Evolutionary conservation across 2,329 filamentous ascomycete genomes (phyloP), one percentile per base, ranked within the genome.

Genomic region (Aspergillus bombycis): DNA sequence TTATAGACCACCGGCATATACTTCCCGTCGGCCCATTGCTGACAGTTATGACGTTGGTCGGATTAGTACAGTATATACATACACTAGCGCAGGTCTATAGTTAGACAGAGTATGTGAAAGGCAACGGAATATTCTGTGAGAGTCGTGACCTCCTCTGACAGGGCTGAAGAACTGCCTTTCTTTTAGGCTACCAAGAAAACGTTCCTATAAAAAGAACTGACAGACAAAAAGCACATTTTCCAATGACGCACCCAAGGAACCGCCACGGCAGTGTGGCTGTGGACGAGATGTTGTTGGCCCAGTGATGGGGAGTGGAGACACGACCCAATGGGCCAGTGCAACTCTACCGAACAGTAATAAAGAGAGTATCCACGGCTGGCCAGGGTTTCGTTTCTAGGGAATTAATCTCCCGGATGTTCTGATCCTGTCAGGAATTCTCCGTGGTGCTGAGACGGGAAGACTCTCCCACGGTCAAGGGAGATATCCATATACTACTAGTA

Each of bases 211-310:
- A 66, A 66, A 64, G 58, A 61, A 62, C 45, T 58, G 41, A 26
- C 60, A 58, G 34, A 55, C 30, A 54, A 26, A 54, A 54, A 14
- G 11, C 19, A 2, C 16, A 23, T 26, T 46, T 28, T 12, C 34
- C 34, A 16, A 36, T 36, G 34, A 36, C 34, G 34, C 34, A n/a
- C 30, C 56, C 59, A 60, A 32, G 53, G 62, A 58, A 61, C 57
- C 60, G 61, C 64, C 63, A 62, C 57, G 48, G 28, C 32, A 48
- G 16, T n/a, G 65, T 65, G 65, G 65, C 65, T 64, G 65, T 67
- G 65, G 57, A 36, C 45, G 54, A 30, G 30, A 46, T 48, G 32
- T 43, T 50, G 66, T 68, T 68, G 66, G 66, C 66, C 66, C 59
- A 68, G 66, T 63, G 66, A 68, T 58, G 34, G n/a, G 2, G 28